A percentile compares a stretch with the other conserved stretches of the same genome.
phyloP scores from a whole-genome alignment of 768 basidiomycete species.

The Boletus subparvulus region DNA sequence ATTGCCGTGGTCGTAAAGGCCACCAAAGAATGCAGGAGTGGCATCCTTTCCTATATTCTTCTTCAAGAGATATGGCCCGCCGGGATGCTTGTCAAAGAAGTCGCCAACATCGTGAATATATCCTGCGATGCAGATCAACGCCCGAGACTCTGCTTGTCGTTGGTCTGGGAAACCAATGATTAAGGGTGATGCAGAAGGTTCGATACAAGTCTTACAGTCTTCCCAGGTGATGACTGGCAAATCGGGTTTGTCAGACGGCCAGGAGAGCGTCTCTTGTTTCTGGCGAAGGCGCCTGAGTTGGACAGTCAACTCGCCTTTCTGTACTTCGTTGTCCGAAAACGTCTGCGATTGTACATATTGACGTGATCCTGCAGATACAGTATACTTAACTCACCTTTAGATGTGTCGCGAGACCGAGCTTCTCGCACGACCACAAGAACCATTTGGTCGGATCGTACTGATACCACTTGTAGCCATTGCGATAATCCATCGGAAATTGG shows the following conservation, averaged over 20 bases:
- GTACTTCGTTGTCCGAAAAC: constrained; percentile 58
- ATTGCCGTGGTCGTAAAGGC: constrained; percentile 80
- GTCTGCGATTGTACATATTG: constrained; percentile 31
- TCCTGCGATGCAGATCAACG: constrained; percentile 82
- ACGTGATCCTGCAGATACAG: not conserved
- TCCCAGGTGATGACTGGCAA: constrained; percentile 87
- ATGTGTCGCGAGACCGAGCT: constrained; percentile 49
- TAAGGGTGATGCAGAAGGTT: constrained; percentile 1
- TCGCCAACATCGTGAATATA: constrained; percentile 83
- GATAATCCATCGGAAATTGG: constrained; percentile 92
- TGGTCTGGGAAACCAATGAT: constrained; percentile 48
- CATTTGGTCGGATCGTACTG: constrained; percentile 92
- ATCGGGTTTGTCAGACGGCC: constrained; percentile 73
- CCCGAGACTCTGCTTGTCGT: constrained; percentile 71
- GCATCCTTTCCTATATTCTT: constrained; percentile 88
- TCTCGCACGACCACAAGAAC: constrained; percentile 55
- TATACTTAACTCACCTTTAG: constrained; percentile 39
- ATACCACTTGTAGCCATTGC: constrained; percentile 85
- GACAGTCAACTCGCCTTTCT: constrained; percentile 88
- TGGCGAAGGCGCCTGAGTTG: constrained; percentile 79
- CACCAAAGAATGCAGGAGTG: constrained; percentile 89
- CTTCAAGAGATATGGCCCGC: constrained; percentile 75
- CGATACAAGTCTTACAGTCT: constrained; percentile 49
- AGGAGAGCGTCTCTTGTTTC: constrained; percentile 68
- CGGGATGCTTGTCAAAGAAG: constrained; percentile 87